Base-by-base conservation (phyloP, 2,329 filamentous ascomycete genomes). In the Cordyceps tenuipes region DNA sequence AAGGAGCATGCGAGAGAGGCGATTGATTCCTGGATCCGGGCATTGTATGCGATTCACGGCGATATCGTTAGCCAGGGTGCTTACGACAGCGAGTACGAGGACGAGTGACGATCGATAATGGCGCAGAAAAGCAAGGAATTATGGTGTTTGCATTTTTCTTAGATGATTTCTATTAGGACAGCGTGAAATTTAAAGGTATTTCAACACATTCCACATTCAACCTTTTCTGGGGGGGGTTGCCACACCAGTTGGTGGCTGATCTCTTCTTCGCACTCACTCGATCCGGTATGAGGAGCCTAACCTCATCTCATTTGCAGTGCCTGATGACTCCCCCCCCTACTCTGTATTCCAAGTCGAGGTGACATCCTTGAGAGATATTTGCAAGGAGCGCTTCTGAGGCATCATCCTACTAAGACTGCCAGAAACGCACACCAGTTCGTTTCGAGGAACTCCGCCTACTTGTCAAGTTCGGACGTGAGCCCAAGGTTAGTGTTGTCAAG, bases 1-100 rank as follows among this genome's bases (percentile, higher is more conserved):
- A 62, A 64, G 36, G 57, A 62, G 39, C 66, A 66, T 17, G 68
- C 69, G 23, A 64, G 63, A 6, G 66, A 65, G 21, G 77, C 79
- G 70, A 77, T 84, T 49, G 76, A 79, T 58, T 73, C 73, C 59
- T 84, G 81, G 81, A 67, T 84, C 43, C 66, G 71, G 49, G 74
- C 80, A 15, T 69, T 84, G 21, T 77, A 80, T 59, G 64, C 69
- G 4, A 71, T 83, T 17, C 79, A 83, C 60, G 64, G 54, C n/a
- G 65, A 66, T 3, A 61, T 73, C n/a, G 66, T 64, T 0, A 63
- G 58, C 21, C 65, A 66, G 29, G 62, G 52, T n/a, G 62, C 66
- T 4, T 64, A 65, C 39, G 69, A 68, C 13, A 68, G 66, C 43
- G 69, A 71, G 48, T 71, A 71, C 60, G 68, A 62, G 49, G 63